These are phyloP conservation scores for Aspergillus affinis DNA, from an alignment of 495 filamentous ascomycete genomes.

Conservation along the genomic window DNA sequence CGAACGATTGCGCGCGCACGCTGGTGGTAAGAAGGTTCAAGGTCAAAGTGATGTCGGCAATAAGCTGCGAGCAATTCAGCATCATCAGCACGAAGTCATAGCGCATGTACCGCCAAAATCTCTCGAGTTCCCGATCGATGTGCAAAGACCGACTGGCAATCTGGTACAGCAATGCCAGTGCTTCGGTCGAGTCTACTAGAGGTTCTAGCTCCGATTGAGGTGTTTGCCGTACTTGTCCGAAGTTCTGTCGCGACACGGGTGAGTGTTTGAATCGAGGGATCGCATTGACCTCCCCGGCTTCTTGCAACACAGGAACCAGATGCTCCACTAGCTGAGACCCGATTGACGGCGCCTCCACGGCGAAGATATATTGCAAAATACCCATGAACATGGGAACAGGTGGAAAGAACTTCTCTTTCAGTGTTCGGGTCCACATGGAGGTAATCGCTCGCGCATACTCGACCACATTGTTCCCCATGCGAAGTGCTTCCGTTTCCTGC, in stretches of 20 bases:
- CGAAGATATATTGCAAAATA: constrained; percentile 53
- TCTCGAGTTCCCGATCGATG: constrained; percentile 37
- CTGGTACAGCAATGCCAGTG: constrained; percentile 56
- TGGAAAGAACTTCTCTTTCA: constrained; percentile 58
- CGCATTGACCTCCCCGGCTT: constrained; percentile 56
- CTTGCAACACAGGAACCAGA: constrained; percentile 54
- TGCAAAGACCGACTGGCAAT: constrained; percentile 53
- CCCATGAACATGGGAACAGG: constrained; percentile 60
- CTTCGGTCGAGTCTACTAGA: constrained; percentile 55
- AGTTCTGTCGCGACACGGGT: constrained; percentile 38
- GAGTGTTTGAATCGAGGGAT: constrained; percentile 52
- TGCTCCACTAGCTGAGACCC: constrained; percentile 50
- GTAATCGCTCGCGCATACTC: constrained; percentile 55
- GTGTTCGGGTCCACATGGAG: constrained; percentile 60
- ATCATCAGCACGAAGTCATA: constrained; percentile 65
- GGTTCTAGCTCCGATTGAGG: constrained; percentile 45
- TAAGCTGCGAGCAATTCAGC: constrained; percentile 56
- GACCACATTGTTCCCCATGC: constrained; percentile 47
- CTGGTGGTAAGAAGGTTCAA: constrained; percentile 60
- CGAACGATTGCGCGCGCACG: constrained; percentile 56
- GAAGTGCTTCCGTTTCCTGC: constrained; percentile 47
- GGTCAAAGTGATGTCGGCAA: constrained; percentile 58
- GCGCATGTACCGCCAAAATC: constrained; percentile 61
- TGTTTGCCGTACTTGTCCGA: constrained; percentile 39
- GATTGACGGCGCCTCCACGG: constrained; percentile 44